Base-by-base conservation (phyloP, 2,329 filamentous ascomycete genomes). In the Aureobasidium sp. region DNA sequence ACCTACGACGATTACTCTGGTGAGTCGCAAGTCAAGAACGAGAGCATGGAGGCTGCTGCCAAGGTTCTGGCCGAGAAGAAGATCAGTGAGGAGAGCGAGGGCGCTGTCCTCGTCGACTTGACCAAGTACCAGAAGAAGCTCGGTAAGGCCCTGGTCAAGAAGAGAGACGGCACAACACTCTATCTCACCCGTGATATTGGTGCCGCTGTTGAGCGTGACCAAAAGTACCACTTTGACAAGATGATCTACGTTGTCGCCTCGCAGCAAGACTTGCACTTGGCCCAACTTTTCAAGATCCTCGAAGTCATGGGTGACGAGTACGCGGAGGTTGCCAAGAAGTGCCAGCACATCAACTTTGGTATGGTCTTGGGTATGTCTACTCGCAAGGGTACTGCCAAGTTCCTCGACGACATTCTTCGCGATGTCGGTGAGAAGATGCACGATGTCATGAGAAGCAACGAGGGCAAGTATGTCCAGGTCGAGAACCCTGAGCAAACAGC, bases 371-470 rank as follows among this genome's bases (percentile, higher is more conserved):
- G 84, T 44, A 87, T 87, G 83, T 82, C 79, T 66, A 86, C 84
- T 9, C 79, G 84, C 66, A 86, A 85, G 72, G 84, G 84, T 25
- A 78, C 75, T 14, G 70, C 71, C 36, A 75, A 77, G 64, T 78
- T 75, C 63, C 72, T 81, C n/a, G 75, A 77, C 67, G 76, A 82
- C 74, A 78, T 79, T 63, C 70, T 81, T 45, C 73, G 76, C 62
- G 72, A 77, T 47, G 91, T 95, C 8, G 87, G 85, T 70, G 93
- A 97, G 61, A 90, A 92, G 77, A 99, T 99, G 94, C 93, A 97
- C 80, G 90, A 96, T 65, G 90, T 95, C 57, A 99, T 99, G 94
- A 85, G 80, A 76, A 88, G 88, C 79, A 97, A 97, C 75, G 82
- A 89, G 69, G 81, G 83, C 71, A 99, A 99, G 80, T 99, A 97